These are phyloP conservation scores for Polychaeton citri DNA, from an alignment of 2,329 filamentous ascomycete species.

Conservation along the genomic window DNA sequence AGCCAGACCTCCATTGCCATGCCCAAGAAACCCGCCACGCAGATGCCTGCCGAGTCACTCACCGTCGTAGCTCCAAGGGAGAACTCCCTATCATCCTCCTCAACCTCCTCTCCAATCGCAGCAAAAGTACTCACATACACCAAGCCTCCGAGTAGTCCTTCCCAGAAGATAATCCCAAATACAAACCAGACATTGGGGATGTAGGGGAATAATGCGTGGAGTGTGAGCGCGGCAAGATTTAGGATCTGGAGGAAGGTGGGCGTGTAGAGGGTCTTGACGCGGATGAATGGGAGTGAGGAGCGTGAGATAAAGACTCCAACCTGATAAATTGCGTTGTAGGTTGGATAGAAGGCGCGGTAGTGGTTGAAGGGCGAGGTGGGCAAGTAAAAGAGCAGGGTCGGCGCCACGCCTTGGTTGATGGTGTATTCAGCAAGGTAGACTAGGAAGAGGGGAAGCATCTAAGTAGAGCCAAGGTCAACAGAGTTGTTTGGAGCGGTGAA, in stretches of 20 bases:
- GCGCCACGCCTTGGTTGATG: conserved; percentile 89
- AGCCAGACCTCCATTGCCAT: conserved; percentile 71
- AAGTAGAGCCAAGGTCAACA: too few relatives aligned
- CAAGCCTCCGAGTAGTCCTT: conserved; percentile 75
- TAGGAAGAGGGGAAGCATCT: conserved; percentile 76
- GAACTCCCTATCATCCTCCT: conserved; percentile 71
- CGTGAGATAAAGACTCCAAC: conserved; percentile 88
- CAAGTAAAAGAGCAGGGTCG: conserved; percentile 79
- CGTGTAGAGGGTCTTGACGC: conserved; percentile 67
- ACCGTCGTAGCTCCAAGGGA: conserved; percentile 81
- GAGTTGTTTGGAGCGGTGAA: too few relatives aligned
- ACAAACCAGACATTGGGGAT: conserved; percentile 78
- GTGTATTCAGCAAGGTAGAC: conserved; percentile 96
- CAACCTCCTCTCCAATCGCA: conserved; percentile 76
- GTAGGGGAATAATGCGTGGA: conserved; percentile 63
- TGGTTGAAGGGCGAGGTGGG: conserved; percentile 61
- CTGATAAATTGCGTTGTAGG: conserved; percentile 91
- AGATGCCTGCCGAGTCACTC: conserved; percentile 84
- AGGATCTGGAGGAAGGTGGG: conserved; percentile 69
- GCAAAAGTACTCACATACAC: conserved; percentile 97
- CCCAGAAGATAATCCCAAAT: conserved; percentile 81
- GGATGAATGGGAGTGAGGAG: conserved; percentile 76
- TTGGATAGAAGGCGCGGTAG: conserved; percentile 82
- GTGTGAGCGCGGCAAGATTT: conserved; percentile 60
- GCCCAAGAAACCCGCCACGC: conserved; percentile 70